These are phyloP conservation scores for Ceratobasidium sp. DNA, from an alignment of 1,284 basidiomycete genomes.

Conservation along the genomic window DNA sequence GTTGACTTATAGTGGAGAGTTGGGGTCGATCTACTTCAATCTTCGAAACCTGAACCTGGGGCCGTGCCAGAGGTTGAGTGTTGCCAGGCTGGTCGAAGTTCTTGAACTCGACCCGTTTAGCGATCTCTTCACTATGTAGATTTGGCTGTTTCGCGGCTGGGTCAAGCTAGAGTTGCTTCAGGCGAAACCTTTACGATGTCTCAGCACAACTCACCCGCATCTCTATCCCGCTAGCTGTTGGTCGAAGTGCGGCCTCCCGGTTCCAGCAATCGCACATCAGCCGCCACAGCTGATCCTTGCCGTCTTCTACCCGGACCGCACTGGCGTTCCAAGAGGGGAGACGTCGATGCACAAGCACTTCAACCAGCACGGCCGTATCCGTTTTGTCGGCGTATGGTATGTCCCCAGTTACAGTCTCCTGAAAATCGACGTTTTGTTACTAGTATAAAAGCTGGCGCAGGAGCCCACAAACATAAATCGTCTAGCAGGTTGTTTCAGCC, in stretches of 20 bases:
- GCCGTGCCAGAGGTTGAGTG: too few relatives aligned
- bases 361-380: neutral
- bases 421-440: neutral
- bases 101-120: too few relatives aligned
- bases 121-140: too few relatives aligned
- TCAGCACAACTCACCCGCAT: neutral
- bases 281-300: constrained; percentile 1
- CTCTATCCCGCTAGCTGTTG: neutral
- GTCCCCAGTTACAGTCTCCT: constrained; percentile 4
- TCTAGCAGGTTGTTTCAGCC: neutral
- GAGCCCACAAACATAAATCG: neutral
- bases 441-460: neutral
- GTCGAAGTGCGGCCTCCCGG: neutral
- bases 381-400: constrained; percentile 4
- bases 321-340: neutral
- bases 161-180: neutral
- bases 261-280: constrained; percentile 13
- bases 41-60: too few relatives aligned
- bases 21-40: too few relatives aligned
- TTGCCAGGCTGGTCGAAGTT: too few relatives aligned
- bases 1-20: too few relatives aligned
- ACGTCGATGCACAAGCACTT: neutral
- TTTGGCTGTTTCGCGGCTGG: neutral
- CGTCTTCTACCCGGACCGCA: neutral
- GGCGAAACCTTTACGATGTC: neutral